A percentile compares a stretch with the other conserved stretches of the same genome.
Conservation (phyloP, 1,139 yeast species). For the Pichia sp. region DNA sequence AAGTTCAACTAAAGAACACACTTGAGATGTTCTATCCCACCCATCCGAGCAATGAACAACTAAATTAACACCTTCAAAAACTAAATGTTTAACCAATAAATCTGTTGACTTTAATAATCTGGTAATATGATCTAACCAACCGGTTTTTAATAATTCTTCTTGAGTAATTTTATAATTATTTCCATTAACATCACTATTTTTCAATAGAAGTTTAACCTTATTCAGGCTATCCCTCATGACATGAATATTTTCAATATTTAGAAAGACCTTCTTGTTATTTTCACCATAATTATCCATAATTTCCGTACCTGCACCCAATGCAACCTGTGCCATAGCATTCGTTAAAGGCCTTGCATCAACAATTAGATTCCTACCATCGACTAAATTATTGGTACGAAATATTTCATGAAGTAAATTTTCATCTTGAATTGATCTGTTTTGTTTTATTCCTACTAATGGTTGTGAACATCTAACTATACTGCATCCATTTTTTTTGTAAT, state of each 20-base stretch:
- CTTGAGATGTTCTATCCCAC: slow-evolving; percentile 95
- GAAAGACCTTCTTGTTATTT: slow-evolving; percentile 51
- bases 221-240: slow-evolving; percentile 83
- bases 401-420: slow-evolving; percentile 73
- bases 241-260: slow-evolving; percentile 93
- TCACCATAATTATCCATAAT: slow-evolving; percentile 73
- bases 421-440: slow-evolving; percentile 84
- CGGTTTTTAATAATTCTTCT: slow-evolving; percentile 51
- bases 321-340: slow-evolving; percentile 95
- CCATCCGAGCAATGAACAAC: slow-evolving; percentile 95
- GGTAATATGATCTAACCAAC: slow-evolving; percentile 73
- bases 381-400: slow-evolving; percentile 40
- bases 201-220: slow-evolving; percentile 54
- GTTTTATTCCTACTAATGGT: slow-evolving; percentile 87
- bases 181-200: slow-evolving; percentile 53
- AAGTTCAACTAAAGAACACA: slow-evolving; percentile 74
- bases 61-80: slow-evolving; percentile 75
- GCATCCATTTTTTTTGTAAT: slow-evolving; percentile 63
- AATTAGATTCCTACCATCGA: slow-evolving; percentile 47
- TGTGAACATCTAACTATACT: slow-evolving; percentile 87
- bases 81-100: slow-evolving; percentile 69
- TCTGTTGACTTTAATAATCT: slow-evolving; percentile 72
- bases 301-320: slow-evolving; percentile 95
- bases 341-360: slow-evolving; percentile 91
- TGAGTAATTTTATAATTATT: slow-evolving; percentile 33